phyloP scores from a whole-genome alignment of 2,329 filamentous ascomycete genomes.

The Sphaerulina vaccinii region DNA sequence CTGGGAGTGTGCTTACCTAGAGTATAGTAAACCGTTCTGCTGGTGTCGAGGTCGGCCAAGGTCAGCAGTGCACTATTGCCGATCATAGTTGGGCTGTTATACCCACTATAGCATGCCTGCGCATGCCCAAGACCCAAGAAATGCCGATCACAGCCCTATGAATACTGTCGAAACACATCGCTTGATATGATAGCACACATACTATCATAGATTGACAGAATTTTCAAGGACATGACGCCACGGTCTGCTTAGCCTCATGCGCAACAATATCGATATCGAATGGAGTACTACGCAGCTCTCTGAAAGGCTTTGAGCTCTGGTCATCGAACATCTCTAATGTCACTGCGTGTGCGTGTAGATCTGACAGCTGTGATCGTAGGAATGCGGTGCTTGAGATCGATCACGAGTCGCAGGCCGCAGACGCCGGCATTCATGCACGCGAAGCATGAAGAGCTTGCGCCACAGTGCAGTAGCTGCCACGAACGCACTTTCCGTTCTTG shows the following conservation, averaged over 20 bases:
- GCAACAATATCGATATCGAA: no score
- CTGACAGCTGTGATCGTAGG: no score
- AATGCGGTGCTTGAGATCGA: neutral
- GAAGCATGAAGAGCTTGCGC: neutral
- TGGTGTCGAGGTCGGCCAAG: neutral
- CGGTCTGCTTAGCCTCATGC: no score
- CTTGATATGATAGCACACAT: neutral
- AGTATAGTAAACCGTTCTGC: neutral
- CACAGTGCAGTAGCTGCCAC: neutral
- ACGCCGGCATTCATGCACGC: neutral
- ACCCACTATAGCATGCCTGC: neutral
- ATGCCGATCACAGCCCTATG: constrained; percentile 4
- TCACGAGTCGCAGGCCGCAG: neutral
- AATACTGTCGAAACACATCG: neutral
- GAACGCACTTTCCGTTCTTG: neutral
- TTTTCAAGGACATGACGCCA: neutral
- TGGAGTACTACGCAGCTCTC: no score
- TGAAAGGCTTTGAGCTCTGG: no score
- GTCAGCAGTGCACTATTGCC: neutral
- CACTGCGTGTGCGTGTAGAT: no score
- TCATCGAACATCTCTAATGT: no score
- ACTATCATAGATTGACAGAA: neutral
- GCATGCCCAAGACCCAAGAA: neutral
- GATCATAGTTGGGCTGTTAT: constrained; percentile 16
- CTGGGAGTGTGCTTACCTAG: neutral